Evolutionary conservation across 2,329 filamentous ascomycete species (phyloP).

Genomic region (Cordyceps cateniannulata): DNA sequence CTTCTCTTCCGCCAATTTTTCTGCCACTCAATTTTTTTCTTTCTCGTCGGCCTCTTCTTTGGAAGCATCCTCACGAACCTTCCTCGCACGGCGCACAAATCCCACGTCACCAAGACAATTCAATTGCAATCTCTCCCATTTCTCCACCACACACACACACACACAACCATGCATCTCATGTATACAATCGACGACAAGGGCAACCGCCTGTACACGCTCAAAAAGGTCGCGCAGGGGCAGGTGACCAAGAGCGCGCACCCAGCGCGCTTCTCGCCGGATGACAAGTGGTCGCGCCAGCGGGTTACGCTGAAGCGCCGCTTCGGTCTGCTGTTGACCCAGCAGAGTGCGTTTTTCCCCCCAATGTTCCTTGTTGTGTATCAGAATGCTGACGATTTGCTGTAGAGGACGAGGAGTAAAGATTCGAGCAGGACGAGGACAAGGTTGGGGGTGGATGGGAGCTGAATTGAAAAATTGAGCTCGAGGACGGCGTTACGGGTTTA

Average conservation of each 20-base stretch:
- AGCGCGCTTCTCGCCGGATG: slow-evolving; percentile 93
- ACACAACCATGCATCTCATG: slow-evolving; percentile 56
- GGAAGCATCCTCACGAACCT: background rate
- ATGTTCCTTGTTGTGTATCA: background rate
- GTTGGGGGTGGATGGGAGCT: background rate
- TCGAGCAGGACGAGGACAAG: background rate
- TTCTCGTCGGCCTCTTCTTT: background rate
- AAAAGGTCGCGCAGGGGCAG: slow-evolving; percentile 76
- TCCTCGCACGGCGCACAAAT: too few relatives aligned
- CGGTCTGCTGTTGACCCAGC: slow-evolving; percentile 79
- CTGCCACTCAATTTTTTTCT: slow-evolving; percentile 7
- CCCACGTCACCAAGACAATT: too few relatives aligned
- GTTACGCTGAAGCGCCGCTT: slow-evolving; percentile 94
- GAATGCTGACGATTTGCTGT: background rate
- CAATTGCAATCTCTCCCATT: background rate
- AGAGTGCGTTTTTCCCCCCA: slow-evolving; percentile 30
- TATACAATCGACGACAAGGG: slow-evolving; percentile 78
- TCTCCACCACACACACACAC: background rate
- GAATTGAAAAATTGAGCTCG: background rate
- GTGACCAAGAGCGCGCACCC: slow-evolving; percentile 96
- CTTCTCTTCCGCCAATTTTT: slow-evolving; percentile 4
- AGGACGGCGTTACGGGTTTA: slow-evolving; percentile 13
- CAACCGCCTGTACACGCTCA: slow-evolving; percentile 90
- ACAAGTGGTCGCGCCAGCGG: slow-evolving; percentile 96
- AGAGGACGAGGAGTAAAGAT: background rate